phyloP scores from a whole-genome alignment of 169 alveolate species.

The Eimeria acervulina region DNA sequence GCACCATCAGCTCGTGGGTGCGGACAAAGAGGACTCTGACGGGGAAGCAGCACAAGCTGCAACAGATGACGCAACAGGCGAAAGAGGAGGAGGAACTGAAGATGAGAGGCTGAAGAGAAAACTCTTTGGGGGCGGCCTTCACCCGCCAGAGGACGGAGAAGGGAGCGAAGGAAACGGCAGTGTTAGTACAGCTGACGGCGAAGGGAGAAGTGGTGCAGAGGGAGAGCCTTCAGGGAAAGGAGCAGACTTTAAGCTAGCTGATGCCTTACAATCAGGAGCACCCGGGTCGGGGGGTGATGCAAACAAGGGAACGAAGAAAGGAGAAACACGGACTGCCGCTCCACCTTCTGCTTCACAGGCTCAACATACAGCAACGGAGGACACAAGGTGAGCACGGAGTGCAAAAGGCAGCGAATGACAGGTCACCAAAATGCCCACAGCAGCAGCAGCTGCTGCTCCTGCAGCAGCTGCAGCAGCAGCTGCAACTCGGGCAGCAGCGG shows the following conservation, averaged over 20 bases:
- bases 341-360: neutral
- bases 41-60: neutral
- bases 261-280: too few relatives aligned
- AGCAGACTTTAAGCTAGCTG: neutral
- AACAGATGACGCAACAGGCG: neutral
- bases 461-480: constrained; percentile 1
- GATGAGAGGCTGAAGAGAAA: neutral
- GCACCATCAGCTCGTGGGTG: neutral
- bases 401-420: neutral
- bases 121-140: neutral
- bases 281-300: neutral
- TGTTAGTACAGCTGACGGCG: neutral
- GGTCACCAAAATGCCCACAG: neutral
- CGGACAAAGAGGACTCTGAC: neutral
- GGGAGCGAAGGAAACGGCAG: neutral
- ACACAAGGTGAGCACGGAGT: neutral
- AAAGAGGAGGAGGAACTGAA: neutral
- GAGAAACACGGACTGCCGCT: neutral
- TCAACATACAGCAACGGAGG: neutral
- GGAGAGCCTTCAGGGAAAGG: neutral
- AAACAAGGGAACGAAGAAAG: neutral
- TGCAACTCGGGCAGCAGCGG: neutral
- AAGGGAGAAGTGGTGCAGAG: neutral
- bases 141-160: neutral
- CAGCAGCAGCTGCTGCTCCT: neutral